Evolutionary conservation across 345 rosid genomes (phyloP).

Genomic region (Geranium rotundifolium): DNA sequence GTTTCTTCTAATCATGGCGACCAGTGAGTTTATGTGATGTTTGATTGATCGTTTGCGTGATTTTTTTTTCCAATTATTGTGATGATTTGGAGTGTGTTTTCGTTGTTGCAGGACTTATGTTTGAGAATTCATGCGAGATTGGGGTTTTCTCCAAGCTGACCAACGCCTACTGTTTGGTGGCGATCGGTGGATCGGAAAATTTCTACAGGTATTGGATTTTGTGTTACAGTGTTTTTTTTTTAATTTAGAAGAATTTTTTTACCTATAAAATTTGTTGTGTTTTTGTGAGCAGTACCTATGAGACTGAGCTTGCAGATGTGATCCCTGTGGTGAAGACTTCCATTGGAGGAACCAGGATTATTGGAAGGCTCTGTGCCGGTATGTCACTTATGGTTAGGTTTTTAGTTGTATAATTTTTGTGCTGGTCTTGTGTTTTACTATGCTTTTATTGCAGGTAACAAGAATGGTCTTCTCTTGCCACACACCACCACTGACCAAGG

Average conservation of each 20-base stretch:
- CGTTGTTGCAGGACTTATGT: constrained; percentile 50
- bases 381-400: neutral
- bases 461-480: constrained; percentile 88
- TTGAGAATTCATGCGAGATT: constrained; percentile 76
- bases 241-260: constrained; percentile 1
- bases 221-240: neutral
- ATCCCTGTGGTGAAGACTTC: constrained; percentile 92
- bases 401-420: too few species aligned
- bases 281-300: constrained; percentile 40
- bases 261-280: neutral
- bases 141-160: constrained; percentile 85
- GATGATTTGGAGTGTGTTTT: neutral
- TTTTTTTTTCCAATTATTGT: too few species aligned
- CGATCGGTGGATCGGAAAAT: constrained; percentile 69
- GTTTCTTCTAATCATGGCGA: neutral
- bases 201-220: constrained; percentile 56
- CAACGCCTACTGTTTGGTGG: constrained; percentile 82
- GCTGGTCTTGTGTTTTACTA: too few species aligned
- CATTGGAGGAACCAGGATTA: constrained; percentile 67
- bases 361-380: constrained; percentile 90
- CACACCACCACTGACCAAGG: constrained; percentile 97
- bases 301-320: constrained; percentile 71
- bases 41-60: too few species aligned
- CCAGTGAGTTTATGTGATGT: neutral
- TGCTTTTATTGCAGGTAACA: constrained; percentile 49